Percentiles rank a stretch among this genome's conserved stretches.
phyloP scores from a whole-genome alignment of 2,329 filamentous ascomycete species.

The Laburnicola sp. region DNA sequence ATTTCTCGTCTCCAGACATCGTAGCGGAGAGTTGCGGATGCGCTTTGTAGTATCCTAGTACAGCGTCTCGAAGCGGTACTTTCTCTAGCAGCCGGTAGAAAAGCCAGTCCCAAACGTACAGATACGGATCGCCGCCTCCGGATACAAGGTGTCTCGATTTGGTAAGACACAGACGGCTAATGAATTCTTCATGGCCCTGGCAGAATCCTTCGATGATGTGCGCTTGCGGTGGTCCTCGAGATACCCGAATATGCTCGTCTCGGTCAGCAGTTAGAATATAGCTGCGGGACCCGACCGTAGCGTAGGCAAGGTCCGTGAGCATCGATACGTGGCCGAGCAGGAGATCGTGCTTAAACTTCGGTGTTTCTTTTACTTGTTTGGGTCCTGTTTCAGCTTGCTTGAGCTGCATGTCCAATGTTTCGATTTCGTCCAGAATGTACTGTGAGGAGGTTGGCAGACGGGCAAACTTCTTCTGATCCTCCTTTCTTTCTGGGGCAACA shows the following conservation, averaged over 20 bases:
- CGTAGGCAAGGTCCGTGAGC: conserved; percentile 73
- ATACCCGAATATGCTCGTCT: conserved; percentile 86
- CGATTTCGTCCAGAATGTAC: conserved; percentile 66
- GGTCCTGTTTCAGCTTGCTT: conserved; percentile 48
- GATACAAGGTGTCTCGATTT: conserved; percentile 71
- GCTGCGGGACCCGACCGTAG: conserved; percentile 53
- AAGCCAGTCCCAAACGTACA: conserved; percentile 84
- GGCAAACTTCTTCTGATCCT: conserved; percentile 48
- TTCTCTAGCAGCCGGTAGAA: conserved; percentile 58
- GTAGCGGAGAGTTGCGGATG: conserved; percentile 18
- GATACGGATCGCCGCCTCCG: conserved; percentile 78
- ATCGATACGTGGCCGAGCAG: conserved; percentile 94
- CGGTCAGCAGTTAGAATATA: conserved; percentile 71
- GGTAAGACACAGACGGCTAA: conserved; percentile 74
- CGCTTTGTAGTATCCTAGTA: conserved; percentile 23
- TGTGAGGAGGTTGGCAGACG: conserved; percentile 60
- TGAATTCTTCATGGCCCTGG: conserved; percentile 82
- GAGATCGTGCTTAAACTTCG: conserved; percentile 72
- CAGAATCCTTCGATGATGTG: conserved; percentile 90
- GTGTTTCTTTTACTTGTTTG: conserved; percentile 53
- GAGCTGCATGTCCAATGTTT: conserved; percentile 60
- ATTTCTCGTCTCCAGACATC: conserved; percentile 16
- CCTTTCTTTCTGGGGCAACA: conserved; percentile 21
- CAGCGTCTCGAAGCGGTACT: conserved; percentile 47
- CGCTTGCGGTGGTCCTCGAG: conserved; percentile 76